Evolutionary conservation across 495 filamentous ascomycete genomes (phyloP).

Genomic region (Xylaria cubensis): DNA sequence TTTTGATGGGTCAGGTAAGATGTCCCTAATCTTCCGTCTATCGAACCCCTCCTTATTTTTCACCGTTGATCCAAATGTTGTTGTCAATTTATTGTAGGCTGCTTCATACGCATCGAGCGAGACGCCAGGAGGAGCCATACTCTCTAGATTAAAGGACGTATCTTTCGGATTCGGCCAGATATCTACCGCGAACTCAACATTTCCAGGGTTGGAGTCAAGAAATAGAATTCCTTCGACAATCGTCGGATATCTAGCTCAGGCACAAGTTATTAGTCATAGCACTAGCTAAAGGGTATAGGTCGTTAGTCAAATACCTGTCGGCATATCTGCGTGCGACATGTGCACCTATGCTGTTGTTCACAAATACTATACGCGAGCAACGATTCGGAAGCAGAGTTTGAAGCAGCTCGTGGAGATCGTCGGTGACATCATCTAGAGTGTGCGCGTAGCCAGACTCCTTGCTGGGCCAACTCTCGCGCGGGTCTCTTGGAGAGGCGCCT

Average conservation of each 20-base stretch:
- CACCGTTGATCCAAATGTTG: slow-evolving; percentile 46
- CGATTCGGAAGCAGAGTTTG: background rate
- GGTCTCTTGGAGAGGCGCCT: background rate
- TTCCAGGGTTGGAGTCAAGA: slow-evolving; percentile 19
- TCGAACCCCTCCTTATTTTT: slow-evolving; percentile 56
- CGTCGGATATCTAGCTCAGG: slow-evolving; percentile 27
- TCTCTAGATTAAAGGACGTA: slow-evolving; percentile 30
- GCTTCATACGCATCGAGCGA: slow-evolving; percentile 33
- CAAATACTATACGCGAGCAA: background rate
- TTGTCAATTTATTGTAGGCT: slow-evolving; percentile 30
- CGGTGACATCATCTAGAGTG: background rate
- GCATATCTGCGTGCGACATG: background rate
- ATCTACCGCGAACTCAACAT: slow-evolving; percentile 26
- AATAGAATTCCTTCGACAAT: slow-evolving; percentile 27
- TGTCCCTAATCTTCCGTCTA: slow-evolving; percentile 46
- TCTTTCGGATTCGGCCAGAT: slow-evolving; percentile 36
- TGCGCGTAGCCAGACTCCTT: slow-evolving; percentile 1
- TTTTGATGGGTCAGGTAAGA: slow-evolving; percentile 46
- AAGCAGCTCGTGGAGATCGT: background rate
- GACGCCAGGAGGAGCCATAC: slow-evolving; percentile 30
- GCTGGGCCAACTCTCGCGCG: background rate
- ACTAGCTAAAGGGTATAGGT: background rate
- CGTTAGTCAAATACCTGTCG: background rate
- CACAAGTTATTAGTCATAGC: background rate
- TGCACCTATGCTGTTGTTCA: background rate